These are phyloP conservation scores for Plasmodium blacklocki DNA, from an alignment of 169 alveolate genomes.

Conservation along the genomic window DNA sequence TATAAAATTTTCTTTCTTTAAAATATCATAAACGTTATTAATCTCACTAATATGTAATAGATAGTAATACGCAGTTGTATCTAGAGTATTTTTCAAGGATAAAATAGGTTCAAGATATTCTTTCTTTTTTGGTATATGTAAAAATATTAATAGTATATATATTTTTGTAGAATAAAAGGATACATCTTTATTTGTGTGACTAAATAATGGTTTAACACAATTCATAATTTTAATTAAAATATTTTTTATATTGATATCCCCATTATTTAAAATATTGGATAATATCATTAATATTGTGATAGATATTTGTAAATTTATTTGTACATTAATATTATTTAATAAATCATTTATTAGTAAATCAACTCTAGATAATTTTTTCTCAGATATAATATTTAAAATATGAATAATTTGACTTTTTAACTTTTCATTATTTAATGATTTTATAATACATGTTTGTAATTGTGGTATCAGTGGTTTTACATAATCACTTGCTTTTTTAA, in stretches of 20 bases:
- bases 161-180: slow-evolving; percentile 59
- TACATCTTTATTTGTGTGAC: slow-evolving; percentile 40
- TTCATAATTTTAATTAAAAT: slow-evolving; percentile 56
- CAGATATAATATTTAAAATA: slow-evolving; percentile 70
- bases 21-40: slow-evolving; percentile 57
- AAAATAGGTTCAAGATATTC: slow-evolving; percentile 52
- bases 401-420: slow-evolving; percentile 74
- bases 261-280: slow-evolving; percentile 55
- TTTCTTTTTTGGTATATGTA: slow-evolving; percentile 55
- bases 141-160: slow-evolving; percentile 46
- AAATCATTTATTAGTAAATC: slow-evolving; percentile 72
- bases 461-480: slow-evolving; percentile 69
- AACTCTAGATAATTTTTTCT: slow-evolving; percentile 66
- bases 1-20: slow-evolving; percentile 45
- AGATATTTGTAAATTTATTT: slow-evolving; percentile 36
- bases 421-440: slow-evolving; percentile 69
- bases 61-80: slow-evolving; percentile 22
- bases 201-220: slow-evolving; percentile 33
- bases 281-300: slow-evolving; percentile 69
- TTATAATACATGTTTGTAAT: slow-evolving; percentile 74
- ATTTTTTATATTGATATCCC: slow-evolving; percentile 35
- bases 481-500: slow-evolving; percentile 65
- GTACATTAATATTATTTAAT: slow-evolving; percentile 68
- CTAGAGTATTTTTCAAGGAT: slow-evolving; percentile 1
- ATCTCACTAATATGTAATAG: slow-evolving; percentile 69